Evolutionary conservation across 164 flowering plant species (phyloP), one percentile per base, ranked within the genome.

Genomic region (Aristolochia contorta): DNA sequence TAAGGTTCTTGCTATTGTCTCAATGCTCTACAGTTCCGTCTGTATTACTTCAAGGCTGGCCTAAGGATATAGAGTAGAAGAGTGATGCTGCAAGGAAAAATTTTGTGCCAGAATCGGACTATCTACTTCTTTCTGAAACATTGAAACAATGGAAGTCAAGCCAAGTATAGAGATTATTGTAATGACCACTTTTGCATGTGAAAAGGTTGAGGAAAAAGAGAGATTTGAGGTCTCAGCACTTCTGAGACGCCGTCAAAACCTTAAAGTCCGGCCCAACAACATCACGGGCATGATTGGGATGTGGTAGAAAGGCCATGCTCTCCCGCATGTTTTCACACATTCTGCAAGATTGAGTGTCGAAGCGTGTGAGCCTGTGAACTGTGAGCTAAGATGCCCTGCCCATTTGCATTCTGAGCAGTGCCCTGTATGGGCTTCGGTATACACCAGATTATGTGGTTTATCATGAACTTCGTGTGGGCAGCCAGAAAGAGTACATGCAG

Each of bases 21-120:
- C 98, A 0, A 92, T 92, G 98, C 85, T 92, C 32, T 92, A n/a
- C 98, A 9, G 98, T 89, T 46, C 96, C 97, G 24, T 89, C 96
- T 8, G 96, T 92, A 10, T 92, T 89, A n/a, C 72, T 92, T 89
- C 67, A 72, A n/a, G n/a, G n/a, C n/a, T n/a, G 98, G 58, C 98
- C 97, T 0, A 87, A 89, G 66, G 93, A n/a, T n/a, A 87, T 57
- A 71, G 96, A 57, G 91, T 77, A 22, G 91, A 84, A 92, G 70
- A 89, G 96, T 56, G 96, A 92, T 69, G 93, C 96, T 16, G 97
- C 97, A 0, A 72, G 98, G 67, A 96, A 87, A 54, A 89, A 83
- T 56, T 87, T 82, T 63, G 88, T 89, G 9, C 96, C 96, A 0
- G 96, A 89, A 56, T 87, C 96, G 25, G 97, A 92, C 63, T 97